Evolutionary conservation across 1,284 basidiomycete species (phyloP).

Genomic region (Pseudozyma sp.): DNA sequence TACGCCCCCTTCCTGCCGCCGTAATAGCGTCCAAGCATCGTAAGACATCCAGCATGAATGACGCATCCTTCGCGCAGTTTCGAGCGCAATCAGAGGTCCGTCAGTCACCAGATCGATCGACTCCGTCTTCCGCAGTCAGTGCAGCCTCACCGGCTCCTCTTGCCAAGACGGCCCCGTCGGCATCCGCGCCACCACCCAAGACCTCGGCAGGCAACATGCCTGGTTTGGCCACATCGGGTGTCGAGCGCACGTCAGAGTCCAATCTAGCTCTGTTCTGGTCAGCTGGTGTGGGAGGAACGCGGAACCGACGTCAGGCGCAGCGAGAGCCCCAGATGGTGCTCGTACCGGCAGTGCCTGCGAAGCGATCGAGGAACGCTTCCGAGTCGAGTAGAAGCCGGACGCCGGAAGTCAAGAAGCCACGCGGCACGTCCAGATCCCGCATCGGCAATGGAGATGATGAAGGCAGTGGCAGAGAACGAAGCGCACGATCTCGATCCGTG

Average conservation of each 20-base stretch:
- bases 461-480: slow-evolving; percentile 31
- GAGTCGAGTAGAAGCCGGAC: slow-evolving; percentile 48
- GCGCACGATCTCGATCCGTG: slow-evolving; percentile 28
- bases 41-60: slow-evolving; percentile 48
- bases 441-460: slow-evolving; percentile 28
- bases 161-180: slow-evolving; percentile 24
- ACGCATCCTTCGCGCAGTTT: slow-evolving; percentile 19
- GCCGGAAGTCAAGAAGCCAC: slow-evolving; percentile 41
- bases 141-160: slow-evolving; percentile 9
- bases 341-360: slow-evolving; percentile 22
- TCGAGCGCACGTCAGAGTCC: slow-evolving; percentile 64
- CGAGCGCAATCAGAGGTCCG: slow-evolving; percentile 21
- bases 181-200: slow-evolving; percentile 17
- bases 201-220: slow-evolving; percentile 32
- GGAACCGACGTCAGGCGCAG: slow-evolving; percentile 59
- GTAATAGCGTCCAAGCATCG: slow-evolving; percentile 29
- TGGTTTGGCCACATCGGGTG: slow-evolving; percentile 63
- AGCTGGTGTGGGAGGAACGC: slow-evolving; percentile 59
- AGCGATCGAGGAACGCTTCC: slow-evolving; percentile 32
- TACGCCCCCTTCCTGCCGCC: slow-evolving; percentile 7
- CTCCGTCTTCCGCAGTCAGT: slow-evolving; percentile 7
- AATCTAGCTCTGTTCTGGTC: slow-evolving; percentile 68
- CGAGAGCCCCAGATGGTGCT: slow-evolving; percentile 48
- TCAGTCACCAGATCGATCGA: slow-evolving; percentile 21
- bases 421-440: slow-evolving; percentile 16